Conservation (phyloP, 768 basidiomycete species). For the Lactarius quietus region DNA sequence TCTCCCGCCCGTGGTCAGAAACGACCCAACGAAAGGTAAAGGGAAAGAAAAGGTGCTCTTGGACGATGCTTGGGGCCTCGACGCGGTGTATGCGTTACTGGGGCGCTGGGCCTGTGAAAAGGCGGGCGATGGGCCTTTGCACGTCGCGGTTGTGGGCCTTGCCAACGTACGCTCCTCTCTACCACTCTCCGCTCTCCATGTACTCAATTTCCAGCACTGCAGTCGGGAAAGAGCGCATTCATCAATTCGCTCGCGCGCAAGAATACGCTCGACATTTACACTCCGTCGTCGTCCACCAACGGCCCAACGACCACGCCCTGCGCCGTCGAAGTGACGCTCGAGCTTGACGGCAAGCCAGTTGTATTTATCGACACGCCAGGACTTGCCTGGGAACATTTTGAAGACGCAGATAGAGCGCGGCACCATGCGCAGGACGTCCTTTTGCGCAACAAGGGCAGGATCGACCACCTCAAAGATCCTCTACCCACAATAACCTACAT, state of each 20-base stretch:
- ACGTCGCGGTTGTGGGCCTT: slow-evolving; percentile 78
- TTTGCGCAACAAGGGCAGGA: slow-evolving; percentile 72
- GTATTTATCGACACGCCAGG: slow-evolving; percentile 87
- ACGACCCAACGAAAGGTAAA: slow-evolving; percentile 31
- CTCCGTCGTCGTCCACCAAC: slow-evolving; percentile 41
- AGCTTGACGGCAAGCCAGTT: slow-evolving; percentile 47
- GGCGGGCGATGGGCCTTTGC: slow-evolving; percentile 46
- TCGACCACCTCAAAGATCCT: slow-evolving; percentile 84
- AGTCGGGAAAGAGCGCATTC: slow-evolving; percentile 84
- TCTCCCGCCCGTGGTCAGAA: slow-evolving; percentile 40
- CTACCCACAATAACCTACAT: slow-evolving; percentile 56
- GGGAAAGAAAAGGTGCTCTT: slow-evolving; percentile 43
- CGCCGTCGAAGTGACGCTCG: slow-evolving; percentile 57
- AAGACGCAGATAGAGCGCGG: slow-evolving; percentile 37
- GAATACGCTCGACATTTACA: slow-evolving; percentile 54
- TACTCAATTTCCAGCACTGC: slow-evolving; percentile 13
- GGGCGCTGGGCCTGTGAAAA: slow-evolving; percentile 46
- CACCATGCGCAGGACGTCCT: slow-evolving; percentile 65
- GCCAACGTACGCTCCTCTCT: slow-evolving; percentile 57
- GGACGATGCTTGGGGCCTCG: slow-evolving; percentile 62
- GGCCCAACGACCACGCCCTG: slow-evolving; percentile 71
- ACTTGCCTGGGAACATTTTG: slow-evolving; percentile 50
- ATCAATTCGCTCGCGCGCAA: slow-evolving; percentile 71
- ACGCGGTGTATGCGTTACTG: slow-evolving; percentile 49
- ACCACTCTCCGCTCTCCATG: not conserved